Conservation (phyloP, 2,329 filamentous ascomycete species). For the Westerdykella ornata region DNA sequence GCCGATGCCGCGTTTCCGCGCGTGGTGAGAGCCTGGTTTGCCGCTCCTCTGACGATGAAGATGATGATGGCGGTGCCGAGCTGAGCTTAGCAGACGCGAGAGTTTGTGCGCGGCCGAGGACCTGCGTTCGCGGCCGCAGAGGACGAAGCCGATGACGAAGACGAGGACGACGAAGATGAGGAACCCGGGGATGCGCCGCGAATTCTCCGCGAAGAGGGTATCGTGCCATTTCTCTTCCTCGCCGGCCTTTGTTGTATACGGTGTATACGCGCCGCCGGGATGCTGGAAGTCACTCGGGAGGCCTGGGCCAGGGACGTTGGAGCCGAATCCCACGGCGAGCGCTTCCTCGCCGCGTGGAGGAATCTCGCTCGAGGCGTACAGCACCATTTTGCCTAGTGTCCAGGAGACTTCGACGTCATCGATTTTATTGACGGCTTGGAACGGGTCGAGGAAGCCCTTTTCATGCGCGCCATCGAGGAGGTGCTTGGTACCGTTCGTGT, state of each 20-base stretch:
- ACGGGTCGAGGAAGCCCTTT: slow-evolving; percentile 73
- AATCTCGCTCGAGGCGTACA: slow-evolving; percentile 88
- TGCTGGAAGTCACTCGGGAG: slow-evolving; percentile 75
- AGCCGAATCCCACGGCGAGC: slow-evolving; percentile 86
- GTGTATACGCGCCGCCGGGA: slow-evolving; percentile 54
- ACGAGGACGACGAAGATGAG: slow-evolving; percentile 72
- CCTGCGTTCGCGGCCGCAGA: slow-evolving; percentile 73
- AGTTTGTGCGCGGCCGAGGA: slow-evolving; percentile 52
- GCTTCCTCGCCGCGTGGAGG: slow-evolving; percentile 54
- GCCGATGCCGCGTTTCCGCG: slow-evolving; percentile 1
- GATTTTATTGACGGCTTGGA: slow-evolving; percentile 90
- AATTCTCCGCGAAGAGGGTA: slow-evolving; percentile 56
- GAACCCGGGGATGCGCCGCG: slow-evolving; percentile 65
- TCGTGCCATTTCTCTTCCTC: slow-evolving; percentile 50
- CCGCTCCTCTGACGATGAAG: slow-evolving; percentile 36
- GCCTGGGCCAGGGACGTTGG: slow-evolving; percentile 55
- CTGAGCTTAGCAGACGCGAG: slow-evolving; percentile 38
- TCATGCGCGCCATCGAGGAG: slow-evolving; percentile 61
- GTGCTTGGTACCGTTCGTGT: slow-evolving; percentile 59
- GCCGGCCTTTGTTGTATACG: slow-evolving; percentile 41
- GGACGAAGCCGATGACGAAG: slow-evolving; percentile 60
- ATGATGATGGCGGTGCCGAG: no score
- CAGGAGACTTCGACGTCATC: slow-evolving; percentile 89
- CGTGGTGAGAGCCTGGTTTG: no score
- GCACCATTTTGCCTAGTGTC: slow-evolving; percentile 93